Evolutionary conservation across 2,329 filamentous ascomycete genomes (phyloP), one percentile per base, ranked within the genome.

Genomic region (Cytospora leucostoma): DNA sequence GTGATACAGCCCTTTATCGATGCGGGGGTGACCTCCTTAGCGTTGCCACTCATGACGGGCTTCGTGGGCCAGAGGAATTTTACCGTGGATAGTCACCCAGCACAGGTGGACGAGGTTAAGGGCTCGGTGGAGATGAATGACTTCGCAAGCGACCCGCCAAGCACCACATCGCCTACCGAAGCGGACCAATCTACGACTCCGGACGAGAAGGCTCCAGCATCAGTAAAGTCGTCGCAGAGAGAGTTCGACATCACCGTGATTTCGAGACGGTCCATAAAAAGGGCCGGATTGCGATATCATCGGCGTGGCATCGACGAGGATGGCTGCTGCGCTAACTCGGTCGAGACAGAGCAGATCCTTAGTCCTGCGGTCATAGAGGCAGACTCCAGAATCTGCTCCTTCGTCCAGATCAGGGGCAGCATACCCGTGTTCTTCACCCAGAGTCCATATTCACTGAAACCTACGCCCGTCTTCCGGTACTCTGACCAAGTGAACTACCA

Each of bases 391-490:
- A 81, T 89, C 2, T 91, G 92, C 74, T 97, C 93, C 0, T 96
- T 97, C 70, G 79, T 96, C 4, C 95, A 99, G 73, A 81, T 93
- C 32, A 86, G 95, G 67, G 94, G 93, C 7, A 97, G 93, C 27
- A 96, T 98, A 67, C 95, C 95, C 0, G 77, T 98, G 0, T 98
- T 95, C 79, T 99, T 97, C 73, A 96, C 93, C 0, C 95, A 99
- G 71, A 92, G 91, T 0, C 93, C 94, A 0, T 98, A 97, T 74
- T 93, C 92, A 11, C 86, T 98, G 68, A 97, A 97, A 72, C 95
- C 95, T 0, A 83, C 90, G 12, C 93, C 94, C 0, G 84, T 91
- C 15, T 79, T 96, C 40, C 91, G 93, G 73, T 93, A 96, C 68
- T 96, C 92, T 0, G 79, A 84, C 4, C 87, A 91, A 53, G 87